phyloP scores from a whole-genome alignment of 257 asterid species.

The Solanum appendiculatum region DNA sequence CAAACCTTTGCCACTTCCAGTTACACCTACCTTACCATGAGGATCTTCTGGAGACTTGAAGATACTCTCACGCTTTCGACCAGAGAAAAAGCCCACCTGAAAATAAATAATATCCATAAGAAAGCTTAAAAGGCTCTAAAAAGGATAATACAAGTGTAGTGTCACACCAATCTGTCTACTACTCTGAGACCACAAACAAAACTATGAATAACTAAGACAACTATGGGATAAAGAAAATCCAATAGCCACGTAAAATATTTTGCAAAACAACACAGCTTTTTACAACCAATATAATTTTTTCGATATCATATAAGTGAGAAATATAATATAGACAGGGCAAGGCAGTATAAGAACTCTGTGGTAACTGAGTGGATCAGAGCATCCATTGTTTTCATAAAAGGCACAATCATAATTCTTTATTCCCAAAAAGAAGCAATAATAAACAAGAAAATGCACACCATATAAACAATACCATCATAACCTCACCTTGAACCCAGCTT shows the following conservation, averaged over 20 bases:
- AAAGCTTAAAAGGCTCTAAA: not conserved
- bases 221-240: not conserved
- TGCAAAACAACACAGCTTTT: not conserved
- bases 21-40: conserved; percentile 88
- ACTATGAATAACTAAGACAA: not conserved
- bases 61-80: conserved; percentile 91
- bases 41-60: conserved; percentile 96
- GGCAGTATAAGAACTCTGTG: not conserved
- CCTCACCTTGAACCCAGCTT: not conserved
- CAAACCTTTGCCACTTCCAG: conserved; percentile 95
- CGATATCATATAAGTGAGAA: not conserved
- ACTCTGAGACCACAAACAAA: not conserved
- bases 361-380: not conserved
- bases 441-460: not conserved
- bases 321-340: not conserved
- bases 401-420: not conserved
- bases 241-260: not conserved
- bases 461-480: not conserved
- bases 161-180: not conserved
- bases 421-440: not conserved
- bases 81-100: conserved; percentile 94
- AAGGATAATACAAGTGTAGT: not conserved
- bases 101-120: not conserved
- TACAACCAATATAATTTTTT: not conserved
- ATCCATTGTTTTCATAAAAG: not conserved